These are phyloP conservation scores for Cutaneotrichosporon spelunceum DNA, from an alignment of 1,284 basidiomycete species.

Conservation along the genomic window DNA sequence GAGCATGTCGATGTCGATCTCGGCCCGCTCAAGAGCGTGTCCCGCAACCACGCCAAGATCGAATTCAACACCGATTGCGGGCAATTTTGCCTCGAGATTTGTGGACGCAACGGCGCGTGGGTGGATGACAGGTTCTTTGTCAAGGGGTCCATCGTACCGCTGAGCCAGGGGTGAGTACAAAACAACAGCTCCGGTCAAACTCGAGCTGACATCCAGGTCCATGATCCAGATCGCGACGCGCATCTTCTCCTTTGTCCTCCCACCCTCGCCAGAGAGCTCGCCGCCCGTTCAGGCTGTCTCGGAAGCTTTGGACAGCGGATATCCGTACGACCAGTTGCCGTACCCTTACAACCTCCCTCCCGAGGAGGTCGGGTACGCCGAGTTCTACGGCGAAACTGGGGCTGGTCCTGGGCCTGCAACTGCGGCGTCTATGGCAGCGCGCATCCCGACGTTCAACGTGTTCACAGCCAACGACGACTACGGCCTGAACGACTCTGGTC, in stretches of 20 bases:
- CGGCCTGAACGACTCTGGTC: slow-evolving; percentile 31
- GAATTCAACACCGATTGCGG: slow-evolving; percentile 61
- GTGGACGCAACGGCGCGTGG: slow-evolving; percentile 95
- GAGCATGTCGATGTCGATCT: slow-evolving; percentile 87
- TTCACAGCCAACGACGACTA: slow-evolving; percentile 43
- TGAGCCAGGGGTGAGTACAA: slow-evolving; percentile 69
- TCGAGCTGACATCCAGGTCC: slow-evolving; percentile 60
- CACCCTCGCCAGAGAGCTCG: slow-evolving; percentile 52
- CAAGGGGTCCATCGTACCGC: slow-evolving; percentile 75
- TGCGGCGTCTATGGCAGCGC: slow-evolving; percentile 34
- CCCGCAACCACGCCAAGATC: slow-evolving; percentile 90
- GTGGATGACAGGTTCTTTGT: slow-evolving; percentile 94
- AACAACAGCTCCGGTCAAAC: not conserved
- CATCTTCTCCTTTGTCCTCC: slow-evolving; percentile 93
- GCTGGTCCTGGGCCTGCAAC: slow-evolving; percentile 39
- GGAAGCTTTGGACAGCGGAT: slow-evolving; percentile 27
- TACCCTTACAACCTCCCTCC: slow-evolving; percentile 46
- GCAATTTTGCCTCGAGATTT: slow-evolving; percentile 86
- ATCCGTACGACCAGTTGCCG: slow-evolving; percentile 33
- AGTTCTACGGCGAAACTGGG: slow-evolving; percentile 45
- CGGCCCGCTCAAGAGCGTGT: slow-evolving; percentile 94
- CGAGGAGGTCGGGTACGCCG: slow-evolving; percentile 41
- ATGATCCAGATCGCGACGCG: slow-evolving; percentile 98
- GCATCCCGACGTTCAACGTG: slow-evolving; percentile 46
- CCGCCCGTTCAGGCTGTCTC: slow-evolving; percentile 31